Evolutionary conservation across 2,329 filamentous ascomycete species (phyloP).

Genomic region (Paramyrothecium roridum): DNA sequence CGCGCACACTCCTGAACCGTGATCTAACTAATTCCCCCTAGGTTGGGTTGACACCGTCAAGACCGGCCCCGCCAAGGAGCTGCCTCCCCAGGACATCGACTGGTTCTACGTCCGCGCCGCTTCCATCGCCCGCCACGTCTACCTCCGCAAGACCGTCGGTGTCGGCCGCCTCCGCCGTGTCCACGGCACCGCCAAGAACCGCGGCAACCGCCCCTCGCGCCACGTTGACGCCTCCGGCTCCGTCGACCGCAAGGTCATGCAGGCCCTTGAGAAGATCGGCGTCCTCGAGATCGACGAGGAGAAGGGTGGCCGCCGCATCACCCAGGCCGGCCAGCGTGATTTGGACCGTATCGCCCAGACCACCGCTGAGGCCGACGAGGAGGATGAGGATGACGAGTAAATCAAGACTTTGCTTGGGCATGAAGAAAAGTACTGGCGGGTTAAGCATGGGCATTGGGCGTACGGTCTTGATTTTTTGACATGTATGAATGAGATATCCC

Average conservation of each 20-base stretch:
- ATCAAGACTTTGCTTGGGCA: slow-evolving; percentile 14
- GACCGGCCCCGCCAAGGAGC: slow-evolving; percentile 94
- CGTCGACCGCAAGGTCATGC: slow-evolving; percentile 96
- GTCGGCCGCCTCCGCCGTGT: slow-evolving; percentile 96
- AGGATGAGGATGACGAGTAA: slow-evolving; percentile 66
- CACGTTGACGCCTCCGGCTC: slow-evolving; percentile 94
- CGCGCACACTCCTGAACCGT: slow-evolving; percentile 3
- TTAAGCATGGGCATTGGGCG: slow-evolving; percentile 32
- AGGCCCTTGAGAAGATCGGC: slow-evolving; percentile 98
- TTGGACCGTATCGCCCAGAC: slow-evolving; percentile 93
- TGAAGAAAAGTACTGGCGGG: slow-evolving; percentile 14
- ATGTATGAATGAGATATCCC: slow-evolving; percentile 39
- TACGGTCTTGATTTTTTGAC: slow-evolving; percentile 35
- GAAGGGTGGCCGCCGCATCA: slow-evolving; percentile 97
- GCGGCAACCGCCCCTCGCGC: slow-evolving; percentile 83
- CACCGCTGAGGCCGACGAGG: slow-evolving; percentile 69
- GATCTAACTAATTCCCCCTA: slow-evolving; percentile 27
- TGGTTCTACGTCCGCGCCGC: slow-evolving; percentile 94
- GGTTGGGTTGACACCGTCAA: slow-evolving; percentile 99
- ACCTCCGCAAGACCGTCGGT: slow-evolving; percentile 99
- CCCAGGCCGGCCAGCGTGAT: slow-evolving; percentile 97
- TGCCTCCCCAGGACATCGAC: slow-evolving; percentile 96
- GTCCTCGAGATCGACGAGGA: slow-evolving; percentile 97
- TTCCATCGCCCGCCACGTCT: slow-evolving; percentile 95
- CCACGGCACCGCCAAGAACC: slow-evolving; percentile 97